phyloP scores from a whole-genome alignment of 139 green algal genomes.

The Trebouxia sp. region DNA sequence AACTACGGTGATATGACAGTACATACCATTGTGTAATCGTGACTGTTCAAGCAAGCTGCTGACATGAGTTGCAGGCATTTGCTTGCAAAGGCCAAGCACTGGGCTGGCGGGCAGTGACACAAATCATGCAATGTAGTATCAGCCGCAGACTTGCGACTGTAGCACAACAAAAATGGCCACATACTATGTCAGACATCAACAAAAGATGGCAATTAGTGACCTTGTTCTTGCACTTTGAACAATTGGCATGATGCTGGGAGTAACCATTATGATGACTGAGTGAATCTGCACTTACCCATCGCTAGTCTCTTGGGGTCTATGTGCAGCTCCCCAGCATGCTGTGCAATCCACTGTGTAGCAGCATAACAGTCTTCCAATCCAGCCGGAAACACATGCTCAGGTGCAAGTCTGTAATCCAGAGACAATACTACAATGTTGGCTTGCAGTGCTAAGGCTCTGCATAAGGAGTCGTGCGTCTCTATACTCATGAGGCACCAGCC shows the following conservation, averaged over 20 bases:
- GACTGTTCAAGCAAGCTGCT: no score
- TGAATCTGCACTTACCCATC: background rate
- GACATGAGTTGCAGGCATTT: background rate
- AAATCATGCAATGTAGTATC: no score
- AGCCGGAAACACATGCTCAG: conserved; percentile 27
- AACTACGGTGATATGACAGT: no score
- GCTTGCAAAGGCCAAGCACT: no score
- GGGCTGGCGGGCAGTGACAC: no score
- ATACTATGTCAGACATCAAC: background rate
- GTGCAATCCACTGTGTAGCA: background rate
- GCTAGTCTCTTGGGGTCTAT: background rate
- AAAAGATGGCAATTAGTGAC: background rate
- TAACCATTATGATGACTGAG: background rate
- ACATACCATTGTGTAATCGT: no score
- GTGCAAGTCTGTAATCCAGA: conserved; percentile 26
- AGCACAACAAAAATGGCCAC: no score
- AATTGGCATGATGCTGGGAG: background rate
- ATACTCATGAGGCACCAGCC: background rate
- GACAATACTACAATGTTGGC: conserved; percentile 21
- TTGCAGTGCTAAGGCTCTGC: background rate
- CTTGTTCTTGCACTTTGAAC: background rate
- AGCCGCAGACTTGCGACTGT: no score
- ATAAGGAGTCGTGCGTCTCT: conserved; percentile 10
- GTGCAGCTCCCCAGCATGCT: background rate
- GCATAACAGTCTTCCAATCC: conserved; percentile 25